These are phyloP conservation scores for Jacaranda copaia DNA, from an alignment of 257 asterid species.

Conservation along the genomic window DNA sequence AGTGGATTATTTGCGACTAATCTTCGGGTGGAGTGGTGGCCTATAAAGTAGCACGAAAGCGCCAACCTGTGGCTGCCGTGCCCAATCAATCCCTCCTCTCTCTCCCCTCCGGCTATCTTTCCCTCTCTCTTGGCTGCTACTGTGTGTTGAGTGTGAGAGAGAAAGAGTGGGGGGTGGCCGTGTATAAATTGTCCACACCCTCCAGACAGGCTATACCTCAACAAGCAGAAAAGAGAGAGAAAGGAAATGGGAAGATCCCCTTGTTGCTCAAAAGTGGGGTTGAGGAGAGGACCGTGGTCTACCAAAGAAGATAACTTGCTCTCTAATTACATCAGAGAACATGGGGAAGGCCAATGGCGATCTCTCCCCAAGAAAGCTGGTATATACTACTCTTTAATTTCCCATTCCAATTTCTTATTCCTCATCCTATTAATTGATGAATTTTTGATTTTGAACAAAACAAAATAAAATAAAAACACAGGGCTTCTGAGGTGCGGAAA, in stretches of 20 bases:
- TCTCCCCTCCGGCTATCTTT: not conserved
- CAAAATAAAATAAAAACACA: conserved; percentile 2
- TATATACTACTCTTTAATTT: not conserved
- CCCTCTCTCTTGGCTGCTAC: not conserved
- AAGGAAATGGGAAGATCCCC: conserved; percentile 54
- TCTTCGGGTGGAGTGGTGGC: conserved; percentile 18
- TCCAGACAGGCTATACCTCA: too few relatives aligned
- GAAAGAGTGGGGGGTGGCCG: not conserved
- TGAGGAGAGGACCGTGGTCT: conserved; percentile 56
- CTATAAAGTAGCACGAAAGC: conserved; percentile 26
- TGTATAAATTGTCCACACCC: not conserved
- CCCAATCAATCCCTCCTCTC: not conserved
- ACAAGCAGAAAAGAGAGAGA: not conserved
- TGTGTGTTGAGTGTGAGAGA: conserved; percentile 28
- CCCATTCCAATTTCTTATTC: not conserved
- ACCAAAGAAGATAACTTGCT: conserved; percentile 47
- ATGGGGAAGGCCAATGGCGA: conserved; percentile 58
- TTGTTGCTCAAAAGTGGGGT: conserved; percentile 52
- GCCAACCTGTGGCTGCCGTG: conserved; percentile 26
- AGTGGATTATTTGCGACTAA: not conserved
- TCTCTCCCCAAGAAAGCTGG: conserved; percentile 57
- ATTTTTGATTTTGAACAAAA: too few relatives aligned
- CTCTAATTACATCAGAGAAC: conserved; percentile 37
- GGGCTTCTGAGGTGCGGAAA: conserved; percentile 80
- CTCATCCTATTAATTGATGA: not conserved